Percentiles rank a stretch among this genome's conserved stretches.
Conservation (phyloP, 495 filamentous ascomycete species). For the Hyaloscypha bicolor region DNA sequence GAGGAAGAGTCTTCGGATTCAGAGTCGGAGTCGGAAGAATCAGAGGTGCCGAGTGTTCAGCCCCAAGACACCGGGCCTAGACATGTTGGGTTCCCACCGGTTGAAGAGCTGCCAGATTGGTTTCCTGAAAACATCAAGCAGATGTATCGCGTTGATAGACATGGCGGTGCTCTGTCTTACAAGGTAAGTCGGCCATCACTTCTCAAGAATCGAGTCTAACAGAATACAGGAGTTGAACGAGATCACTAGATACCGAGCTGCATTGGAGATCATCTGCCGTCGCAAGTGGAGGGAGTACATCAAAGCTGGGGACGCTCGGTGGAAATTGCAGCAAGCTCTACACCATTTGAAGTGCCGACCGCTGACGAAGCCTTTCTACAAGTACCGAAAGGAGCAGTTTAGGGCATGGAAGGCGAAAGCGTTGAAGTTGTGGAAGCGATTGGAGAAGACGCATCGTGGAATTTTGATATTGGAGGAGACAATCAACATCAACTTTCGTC, state of each 20-base stretch:
- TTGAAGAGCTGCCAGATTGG: conserved; percentile 12
- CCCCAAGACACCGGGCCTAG: background rate
- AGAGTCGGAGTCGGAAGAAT: background rate
- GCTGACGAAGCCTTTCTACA: conserved; percentile 1
- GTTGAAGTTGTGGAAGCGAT: conserved; percentile 7
- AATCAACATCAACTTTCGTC: conserved; percentile 19
- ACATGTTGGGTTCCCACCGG: conserved; percentile 5
- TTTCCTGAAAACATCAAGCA: conserved; percentile 19
- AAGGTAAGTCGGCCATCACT: conserved; percentile 9
- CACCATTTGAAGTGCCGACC: background rate
- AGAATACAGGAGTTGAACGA: conserved; percentile 14
- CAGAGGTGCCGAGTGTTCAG: background rate
- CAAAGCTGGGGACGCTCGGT: conserved; percentile 7
- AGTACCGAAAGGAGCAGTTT: conserved; percentile 4
- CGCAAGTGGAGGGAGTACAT: conserved; percentile 21
- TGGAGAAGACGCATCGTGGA: conserved; percentile 18
- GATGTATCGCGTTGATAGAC: conserved; percentile 8
- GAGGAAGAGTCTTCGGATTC: background rate
- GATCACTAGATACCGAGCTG: conserved; percentile 17
- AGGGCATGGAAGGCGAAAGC: conserved; percentile 11
- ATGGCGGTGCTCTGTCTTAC: conserved; percentile 16
- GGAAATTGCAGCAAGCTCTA: conserved; percentile 3
- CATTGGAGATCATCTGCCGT: conserved; percentile 9
- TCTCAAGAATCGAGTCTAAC: background rate
- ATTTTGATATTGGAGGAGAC: conserved; percentile 20